Evolutionary conservation across 352 stramenopile species (phyloP).

Genomic region (Globisporangium viniferum): DNA sequence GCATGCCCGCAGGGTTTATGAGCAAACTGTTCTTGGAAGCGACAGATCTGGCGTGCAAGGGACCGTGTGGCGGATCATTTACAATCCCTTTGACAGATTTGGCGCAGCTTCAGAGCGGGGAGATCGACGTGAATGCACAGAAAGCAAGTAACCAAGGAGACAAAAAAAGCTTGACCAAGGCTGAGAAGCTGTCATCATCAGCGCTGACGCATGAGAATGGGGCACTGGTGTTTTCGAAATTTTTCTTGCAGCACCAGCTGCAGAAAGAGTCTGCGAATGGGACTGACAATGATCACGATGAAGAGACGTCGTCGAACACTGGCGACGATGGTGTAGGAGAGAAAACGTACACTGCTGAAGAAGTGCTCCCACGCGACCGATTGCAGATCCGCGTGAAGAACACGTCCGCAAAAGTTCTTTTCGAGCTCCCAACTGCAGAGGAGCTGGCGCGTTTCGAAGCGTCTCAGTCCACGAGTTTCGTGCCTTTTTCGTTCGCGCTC

Average conservation of each 20-base stretch:
- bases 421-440: conserved; percentile 44
- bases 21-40: conserved; percentile 57
- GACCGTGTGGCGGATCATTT: conserved; percentile 51
- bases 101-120: conserved; percentile 16
- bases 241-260: conserved; percentile 27
- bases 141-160: neutral
- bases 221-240: conserved; percentile 55
- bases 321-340: neutral
- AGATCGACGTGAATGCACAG: neutral
- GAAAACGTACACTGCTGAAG: neutral
- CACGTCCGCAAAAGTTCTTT: conserved; percentile 50
- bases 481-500: conserved; percentile 51
- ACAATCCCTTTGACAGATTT: conserved; percentile 60
- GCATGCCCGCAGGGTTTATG: conserved; percentile 46
- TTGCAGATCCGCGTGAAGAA: conserved; percentile 64
- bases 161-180: neutral
- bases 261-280: conserved; percentile 3
- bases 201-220: conserved; percentile 57
- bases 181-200: conserved; percentile 12
- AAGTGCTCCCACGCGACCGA: conserved; percentile 32
- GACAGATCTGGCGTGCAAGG: conserved; percentile 59
- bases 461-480: conserved; percentile 26
- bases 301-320: conserved; percentile 1
- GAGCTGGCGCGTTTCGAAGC: conserved; percentile 33
- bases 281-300: conserved; percentile 6